Evolutionary conservation across 768 basidiomycete species (phyloP).

Genomic region (Multifurca ochricompacta): DNA sequence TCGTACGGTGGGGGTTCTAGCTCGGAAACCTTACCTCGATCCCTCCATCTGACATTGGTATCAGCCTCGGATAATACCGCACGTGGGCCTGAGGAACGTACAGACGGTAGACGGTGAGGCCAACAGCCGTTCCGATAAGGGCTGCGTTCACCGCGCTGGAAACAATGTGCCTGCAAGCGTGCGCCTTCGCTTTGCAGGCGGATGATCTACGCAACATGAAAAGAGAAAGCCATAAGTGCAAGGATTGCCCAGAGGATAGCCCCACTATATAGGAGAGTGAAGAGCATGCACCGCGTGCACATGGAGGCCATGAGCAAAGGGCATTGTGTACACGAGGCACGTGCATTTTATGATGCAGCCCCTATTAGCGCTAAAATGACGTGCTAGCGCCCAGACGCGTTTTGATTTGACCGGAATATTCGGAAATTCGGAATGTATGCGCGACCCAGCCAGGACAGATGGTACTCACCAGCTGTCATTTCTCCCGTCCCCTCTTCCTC

Average conservation of each 20-base stretch:
- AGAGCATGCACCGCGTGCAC: slow-evolving; percentile 26
- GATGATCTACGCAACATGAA: slow-evolving; percentile 49
- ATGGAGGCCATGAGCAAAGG: slow-evolving; percentile 18
- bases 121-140: slow-evolving; percentile 80
- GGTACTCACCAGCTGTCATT: slow-evolving; percentile 36
- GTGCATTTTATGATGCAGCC: slow-evolving; percentile 6
- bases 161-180: slow-evolving; percentile 78
- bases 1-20: slow-evolving; percentile 49
- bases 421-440: background rate
- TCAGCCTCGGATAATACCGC: background rate
- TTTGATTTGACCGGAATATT: background rate
- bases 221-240: slow-evolving; percentile 25
- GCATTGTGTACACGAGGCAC: slow-evolving; percentile 12
- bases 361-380: background rate
- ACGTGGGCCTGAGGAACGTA: slow-evolving; percentile 34
- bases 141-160: slow-evolving; percentile 81
- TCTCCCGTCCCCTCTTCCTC: slow-evolving; percentile 38
- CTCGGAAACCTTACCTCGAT: slow-evolving; percentile 54
- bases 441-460: background rate
- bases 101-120: slow-evolving; percentile 81
- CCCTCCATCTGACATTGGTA: slow-evolving; percentile 53
- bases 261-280: slow-evolving; percentile 38
- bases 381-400: background rate
- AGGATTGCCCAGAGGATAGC: slow-evolving; percentile 15
- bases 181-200: slow-evolving; percentile 71